These are phyloP conservation scores for Metschnikowia henanensis DNA, from an alignment of 805 yeast species.

Conservation along the genomic window DNA sequence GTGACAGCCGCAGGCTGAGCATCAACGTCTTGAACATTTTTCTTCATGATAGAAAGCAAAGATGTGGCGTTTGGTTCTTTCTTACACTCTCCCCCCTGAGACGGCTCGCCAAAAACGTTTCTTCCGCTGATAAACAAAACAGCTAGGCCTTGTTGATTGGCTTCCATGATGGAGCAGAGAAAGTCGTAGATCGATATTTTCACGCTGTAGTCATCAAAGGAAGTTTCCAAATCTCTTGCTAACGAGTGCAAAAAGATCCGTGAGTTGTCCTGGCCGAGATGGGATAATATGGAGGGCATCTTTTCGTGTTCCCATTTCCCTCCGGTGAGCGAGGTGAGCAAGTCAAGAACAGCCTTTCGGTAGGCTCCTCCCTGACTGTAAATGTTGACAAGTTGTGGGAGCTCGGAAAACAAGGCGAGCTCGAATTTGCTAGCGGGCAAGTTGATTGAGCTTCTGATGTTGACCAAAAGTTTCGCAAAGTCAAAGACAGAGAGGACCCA, in stretches of 20 bases:
- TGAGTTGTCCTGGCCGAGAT: constrained; percentile 68
- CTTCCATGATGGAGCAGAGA: constrained; percentile 65
- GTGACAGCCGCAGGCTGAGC: constrained; percentile 62
- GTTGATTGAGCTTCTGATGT: constrained; percentile 52
- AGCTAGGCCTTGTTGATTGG: constrained; percentile 77
- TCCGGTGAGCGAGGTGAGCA: constrained; percentile 57
- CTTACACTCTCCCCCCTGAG: constrained; percentile 17
- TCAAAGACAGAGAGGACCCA: constrained; percentile 54
- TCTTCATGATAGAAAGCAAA: constrained; percentile 54
- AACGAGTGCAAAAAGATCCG: constrained; percentile 59
- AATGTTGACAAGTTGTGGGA: constrained; percentile 57
- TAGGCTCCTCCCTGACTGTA: constrained; percentile 51
- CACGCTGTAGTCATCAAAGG: constrained; percentile 51
- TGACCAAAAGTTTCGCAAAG: constrained; percentile 55
- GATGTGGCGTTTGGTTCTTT: constrained; percentile 30
- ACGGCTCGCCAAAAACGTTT: constrained; percentile 43
- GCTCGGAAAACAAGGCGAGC: constrained; percentile 49
- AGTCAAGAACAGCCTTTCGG: constrained; percentile 51
- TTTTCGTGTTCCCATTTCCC: constrained; percentile 52
- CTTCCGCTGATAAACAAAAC: constrained; percentile 65
- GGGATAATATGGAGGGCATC: constrained; percentile 82
- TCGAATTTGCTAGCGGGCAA: constrained; percentile 65
- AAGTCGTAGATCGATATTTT: constrained; percentile 60
- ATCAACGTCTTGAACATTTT: constrained; percentile 50
- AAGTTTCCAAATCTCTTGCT: constrained; percentile 57